Evolutionary conservation across 2,329 filamentous ascomycete species (phyloP).

Genomic region (Tolypocladium guangdongense): DNA sequence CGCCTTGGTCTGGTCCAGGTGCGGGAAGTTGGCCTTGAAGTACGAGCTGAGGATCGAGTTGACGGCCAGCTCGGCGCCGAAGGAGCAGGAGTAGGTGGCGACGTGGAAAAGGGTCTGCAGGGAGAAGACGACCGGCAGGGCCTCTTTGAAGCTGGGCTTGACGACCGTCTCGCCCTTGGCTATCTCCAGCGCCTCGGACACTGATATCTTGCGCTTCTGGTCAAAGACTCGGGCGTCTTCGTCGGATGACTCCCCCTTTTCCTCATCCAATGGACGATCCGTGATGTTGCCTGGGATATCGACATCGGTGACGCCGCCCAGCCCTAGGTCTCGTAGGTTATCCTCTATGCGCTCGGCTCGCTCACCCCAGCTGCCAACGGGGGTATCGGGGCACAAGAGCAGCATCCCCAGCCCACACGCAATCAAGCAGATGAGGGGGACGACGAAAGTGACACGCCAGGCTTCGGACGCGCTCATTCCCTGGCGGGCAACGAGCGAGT

Average conservation of each 20-base stretch:
- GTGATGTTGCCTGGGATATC: slow-evolving; percentile 38
- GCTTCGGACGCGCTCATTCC: slow-evolving; percentile 56
- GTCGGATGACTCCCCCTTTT: slow-evolving; percentile 7
- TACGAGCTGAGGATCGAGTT: slow-evolving; percentile 49
- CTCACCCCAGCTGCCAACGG: slow-evolving; percentile 71
- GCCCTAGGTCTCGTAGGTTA: slow-evolving; percentile 35
- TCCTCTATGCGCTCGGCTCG: slow-evolving; percentile 48
- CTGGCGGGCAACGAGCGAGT: slow-evolving; percentile 53
- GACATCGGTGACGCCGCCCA: slow-evolving; percentile 32
- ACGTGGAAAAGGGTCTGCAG: slow-evolving; percentile 45
- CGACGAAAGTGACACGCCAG: slow-evolving; percentile 77
- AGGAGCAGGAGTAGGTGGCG: slow-evolving; percentile 50
- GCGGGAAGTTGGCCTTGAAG: slow-evolving; percentile 48
- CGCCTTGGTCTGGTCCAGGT: slow-evolving; percentile 43
- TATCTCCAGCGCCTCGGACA: slow-evolving; percentile 41
- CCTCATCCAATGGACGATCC: slow-evolving; percentile 27
- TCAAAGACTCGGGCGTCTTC: slow-evolving; percentile 16
- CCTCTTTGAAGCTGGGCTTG: slow-evolving; percentile 44
- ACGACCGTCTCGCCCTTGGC: slow-evolving; percentile 40
- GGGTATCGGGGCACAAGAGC: slow-evolving; percentile 68
- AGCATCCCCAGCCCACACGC: slow-evolving; percentile 57
- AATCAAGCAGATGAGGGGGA: slow-evolving; percentile 69
- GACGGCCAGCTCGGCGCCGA: slow-evolving; percentile 52
- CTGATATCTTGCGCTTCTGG: slow-evolving; percentile 35
- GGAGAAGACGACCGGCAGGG: slow-evolving; percentile 33